Conservation (phyloP, 2,329 filamentous ascomycete genomes). For the Coleophoma eucalyptorum region DNA sequence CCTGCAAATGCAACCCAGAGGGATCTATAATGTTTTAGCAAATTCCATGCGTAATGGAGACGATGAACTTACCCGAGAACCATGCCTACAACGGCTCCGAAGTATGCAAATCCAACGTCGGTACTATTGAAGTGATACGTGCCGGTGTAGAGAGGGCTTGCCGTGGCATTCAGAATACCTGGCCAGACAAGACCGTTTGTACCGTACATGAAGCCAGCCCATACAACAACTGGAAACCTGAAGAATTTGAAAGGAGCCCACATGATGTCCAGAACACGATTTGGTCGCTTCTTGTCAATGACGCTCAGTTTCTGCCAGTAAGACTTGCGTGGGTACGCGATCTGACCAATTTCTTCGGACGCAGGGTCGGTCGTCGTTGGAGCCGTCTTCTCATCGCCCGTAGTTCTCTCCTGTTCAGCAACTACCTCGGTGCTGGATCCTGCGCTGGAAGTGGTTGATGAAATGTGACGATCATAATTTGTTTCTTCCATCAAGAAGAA, state of each 20-base stretch:
- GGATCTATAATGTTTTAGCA: slow-evolving; percentile 3
- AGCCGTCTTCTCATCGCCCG: neutral
- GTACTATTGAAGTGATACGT: slow-evolving; percentile 28
- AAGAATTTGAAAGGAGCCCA: slow-evolving; percentile 28
- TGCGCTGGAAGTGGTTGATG: slow-evolving; percentile 4
- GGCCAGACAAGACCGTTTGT: slow-evolving; percentile 29
- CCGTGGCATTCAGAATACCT: slow-evolving; percentile 28
- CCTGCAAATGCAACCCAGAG: slow-evolving; percentile 14
- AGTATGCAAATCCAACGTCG: slow-evolving; percentile 25
- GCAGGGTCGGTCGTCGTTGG: slow-evolving; percentile 1
- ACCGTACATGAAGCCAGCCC: slow-evolving; percentile 29
- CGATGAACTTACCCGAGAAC: slow-evolving; percentile 16
- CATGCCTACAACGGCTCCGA: slow-evolving; percentile 23
- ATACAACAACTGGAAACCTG: slow-evolving; percentile 27
- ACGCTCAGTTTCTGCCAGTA: slow-evolving; percentile 38
- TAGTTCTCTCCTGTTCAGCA: slow-evolving; percentile 20
- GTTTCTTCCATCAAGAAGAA: slow-evolving; percentile 59
- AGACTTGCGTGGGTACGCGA: slow-evolving; percentile 32
- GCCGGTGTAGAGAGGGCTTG: slow-evolving; percentile 21
- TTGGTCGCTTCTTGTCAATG: slow-evolving; percentile 34
- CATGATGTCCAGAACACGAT: slow-evolving; percentile 35
- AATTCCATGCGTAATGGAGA: neutral
- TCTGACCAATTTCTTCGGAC: slow-evolving; percentile 22
- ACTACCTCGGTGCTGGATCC: slow-evolving; percentile 5
- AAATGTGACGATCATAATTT: slow-evolving; percentile 24